Conservation (phyloP, 345 rosid species). For the Eucalyptus pauciflora region DNA sequence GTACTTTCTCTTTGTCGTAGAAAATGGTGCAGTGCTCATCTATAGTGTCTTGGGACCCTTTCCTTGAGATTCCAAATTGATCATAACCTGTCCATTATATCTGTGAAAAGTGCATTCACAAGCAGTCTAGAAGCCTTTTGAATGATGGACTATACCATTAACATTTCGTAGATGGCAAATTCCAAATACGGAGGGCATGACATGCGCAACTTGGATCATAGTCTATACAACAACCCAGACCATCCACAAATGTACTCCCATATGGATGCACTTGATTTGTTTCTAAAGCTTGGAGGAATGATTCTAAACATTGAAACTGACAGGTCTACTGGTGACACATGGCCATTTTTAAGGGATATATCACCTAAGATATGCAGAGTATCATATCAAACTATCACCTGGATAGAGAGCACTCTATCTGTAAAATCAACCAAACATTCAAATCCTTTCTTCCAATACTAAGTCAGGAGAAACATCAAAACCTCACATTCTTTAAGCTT, state of each 20-base stretch:
- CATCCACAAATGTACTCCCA: neutral
- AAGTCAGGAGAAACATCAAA: neutral
- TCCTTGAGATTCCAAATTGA: conserved; percentile 86
- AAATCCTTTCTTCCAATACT: neutral
- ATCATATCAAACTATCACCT: neutral
- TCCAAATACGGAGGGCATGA: neutral
- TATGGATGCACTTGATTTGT: neutral
- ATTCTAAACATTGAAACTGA: neutral
- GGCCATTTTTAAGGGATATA: neutral
- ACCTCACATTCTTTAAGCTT: neutral
- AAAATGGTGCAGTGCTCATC: conserved; percentile 89
- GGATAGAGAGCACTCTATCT: neutral
- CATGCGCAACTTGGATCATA: neutral
- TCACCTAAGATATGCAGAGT: neutral
- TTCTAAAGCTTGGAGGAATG: neutral
- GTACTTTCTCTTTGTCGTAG: conserved; percentile 87
- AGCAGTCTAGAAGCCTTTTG: neutral
- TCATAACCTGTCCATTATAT: conserved; percentile 42
- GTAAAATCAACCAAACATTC: neutral
- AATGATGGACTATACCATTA: neutral
- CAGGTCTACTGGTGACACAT: neutral
- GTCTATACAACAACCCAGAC: neutral
- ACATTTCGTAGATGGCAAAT: neutral
- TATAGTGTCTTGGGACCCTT: conserved; percentile 62
- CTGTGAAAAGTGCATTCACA: neutral